phyloP scores from a whole-genome alignment of 805 yeast genomes.

The Candida yuanshanica region DNA sequence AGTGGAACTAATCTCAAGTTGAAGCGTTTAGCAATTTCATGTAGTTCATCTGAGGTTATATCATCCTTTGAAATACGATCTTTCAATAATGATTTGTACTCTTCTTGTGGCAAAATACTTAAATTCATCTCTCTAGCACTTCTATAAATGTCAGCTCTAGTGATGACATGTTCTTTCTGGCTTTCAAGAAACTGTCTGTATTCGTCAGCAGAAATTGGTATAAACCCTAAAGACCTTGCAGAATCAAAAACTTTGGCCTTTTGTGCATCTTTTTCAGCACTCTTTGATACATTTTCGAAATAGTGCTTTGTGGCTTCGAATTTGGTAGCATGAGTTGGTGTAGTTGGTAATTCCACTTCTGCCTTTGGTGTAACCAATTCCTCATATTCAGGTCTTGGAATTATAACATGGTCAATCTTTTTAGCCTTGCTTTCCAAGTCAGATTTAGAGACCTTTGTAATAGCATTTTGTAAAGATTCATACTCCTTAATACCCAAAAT shows the following conservation, averaged over 20 bases:
- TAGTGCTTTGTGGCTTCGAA: constrained; percentile 30
- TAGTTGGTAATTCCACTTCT: constrained; percentile 4
- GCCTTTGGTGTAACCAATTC: constrained; percentile 2
- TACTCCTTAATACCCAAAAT: constrained; percentile 22
- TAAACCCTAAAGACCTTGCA: constrained; percentile 29
- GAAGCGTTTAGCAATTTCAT: constrained; percentile 28
- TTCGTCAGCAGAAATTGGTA: constrained; percentile 29
- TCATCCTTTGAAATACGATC: constrained; percentile 20
- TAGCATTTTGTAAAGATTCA: constrained; percentile 15
- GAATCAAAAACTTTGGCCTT: constrained; percentile 28
- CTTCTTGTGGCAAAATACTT: constrained; percentile 39
- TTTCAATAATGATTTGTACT: constrained; percentile 32
- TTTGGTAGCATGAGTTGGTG: constrained; percentile 24
- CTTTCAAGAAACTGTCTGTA: constrained; percentile 26
- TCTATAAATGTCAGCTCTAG: constrained; percentile 28
- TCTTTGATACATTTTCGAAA: constrained; percentile 27
- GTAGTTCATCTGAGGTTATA: constrained; percentile 26
- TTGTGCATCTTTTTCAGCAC: constrained; percentile 21
- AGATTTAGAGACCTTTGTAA: constrained; percentile 20
- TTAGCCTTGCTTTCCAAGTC: constrained; percentile 27
- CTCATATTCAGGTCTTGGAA: constrained; percentile 19
- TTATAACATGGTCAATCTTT: constrained; percentile 24
- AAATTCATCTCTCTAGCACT: constrained; percentile 37
- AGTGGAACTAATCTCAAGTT: constrained; percentile 31
- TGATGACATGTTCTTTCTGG: constrained; percentile 26